Base-by-base conservation (phyloP, 139 green algal genomes). In the Mesostigma viride region DNA sequence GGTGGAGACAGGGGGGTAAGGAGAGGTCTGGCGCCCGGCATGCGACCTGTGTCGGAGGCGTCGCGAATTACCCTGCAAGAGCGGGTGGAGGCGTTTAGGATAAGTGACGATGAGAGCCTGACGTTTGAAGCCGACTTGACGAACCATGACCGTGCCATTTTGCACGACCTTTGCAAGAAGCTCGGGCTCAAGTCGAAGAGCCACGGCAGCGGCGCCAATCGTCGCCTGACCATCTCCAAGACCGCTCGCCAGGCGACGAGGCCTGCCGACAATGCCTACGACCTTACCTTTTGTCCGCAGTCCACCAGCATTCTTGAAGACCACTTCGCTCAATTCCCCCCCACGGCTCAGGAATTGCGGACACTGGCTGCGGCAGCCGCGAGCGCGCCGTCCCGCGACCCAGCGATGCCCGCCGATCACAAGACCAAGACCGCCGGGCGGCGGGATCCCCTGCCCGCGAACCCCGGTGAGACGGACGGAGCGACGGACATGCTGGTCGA, bases 121-220 rank as follows among this genome's bases (percentile, higher is more conserved):
- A 75, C 33, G 3, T 91, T 91, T 66, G 76, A 80, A n/a, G 67
- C 75, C 0, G 68, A 48, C 28, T 65, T 91, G 32, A 83, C 47
- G 65, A 91, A 91, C 35, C 77, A 89, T 35, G 83, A 91, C 51
- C 75, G 85, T 5, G 85, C 85, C 0, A 70, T 91, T 47, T 78
- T 91, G 33, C 85, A 91, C 56, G 44, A 53, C 24, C 70, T 86
- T 32, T 87, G 81, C 65, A 81, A 87, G 84, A 66, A 66, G 11
- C 24, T 48, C 24, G 3, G 28, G n/a, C 30, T 75, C 33, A 48
- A 47, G 6, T 75, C 59, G 11, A 75, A 69, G 4, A 75, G 68
- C 62, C 20, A 69, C 34, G 68, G 68, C n/a, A n/a, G 40, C 17
- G 14, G 40, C 14, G 14, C 14, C 40, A 53, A 53, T 14, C 40